Percentiles rank a stretch among this genome's conserved stretches.
These are phyloP conservation scores for Syzygium aqueum DNA, from an alignment of 345 rosid species.

Conservation along the genomic window DNA sequence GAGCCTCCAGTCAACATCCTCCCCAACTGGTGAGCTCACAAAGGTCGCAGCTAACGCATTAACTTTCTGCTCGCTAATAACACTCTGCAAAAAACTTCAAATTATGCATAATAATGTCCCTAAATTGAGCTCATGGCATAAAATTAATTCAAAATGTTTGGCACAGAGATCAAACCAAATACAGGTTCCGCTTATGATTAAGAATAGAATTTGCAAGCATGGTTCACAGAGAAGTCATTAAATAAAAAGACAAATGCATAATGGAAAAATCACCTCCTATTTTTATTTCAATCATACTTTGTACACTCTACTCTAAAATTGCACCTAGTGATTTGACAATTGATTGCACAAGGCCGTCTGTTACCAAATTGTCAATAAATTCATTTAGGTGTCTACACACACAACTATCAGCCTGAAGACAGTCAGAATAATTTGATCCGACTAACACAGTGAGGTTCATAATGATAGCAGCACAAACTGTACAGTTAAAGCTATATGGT, in stretches of 20 bases:
- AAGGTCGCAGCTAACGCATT: constrained; percentile 91
- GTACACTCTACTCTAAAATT: background rate
- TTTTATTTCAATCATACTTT: background rate
- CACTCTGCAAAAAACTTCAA: constrained; percentile 54
- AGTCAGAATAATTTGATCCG: background rate
- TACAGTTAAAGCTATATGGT: background rate
- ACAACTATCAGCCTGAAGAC: background rate
- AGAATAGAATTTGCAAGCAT: background rate
- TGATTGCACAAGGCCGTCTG: background rate
- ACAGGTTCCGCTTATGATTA: background rate
- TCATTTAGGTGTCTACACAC: background rate
- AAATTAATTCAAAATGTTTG: background rate
- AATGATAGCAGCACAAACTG: background rate
- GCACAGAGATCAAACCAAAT: background rate
- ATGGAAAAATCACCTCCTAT: background rate
- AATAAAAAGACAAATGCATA: background rate
- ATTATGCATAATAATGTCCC: constrained; percentile 1
- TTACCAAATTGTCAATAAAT: background rate
- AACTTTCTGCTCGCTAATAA: constrained; percentile 78
- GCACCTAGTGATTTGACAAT: background rate
- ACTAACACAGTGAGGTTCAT: background rate
- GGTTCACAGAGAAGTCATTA: background rate
- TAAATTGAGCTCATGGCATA: background rate
- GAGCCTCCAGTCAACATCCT: constrained; percentile 90
- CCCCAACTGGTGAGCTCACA: constrained; percentile 74